Percentiles rank a stretch among this genome's conserved stretches.
These are phyloP conservation scores for Rhodofomes roseus DNA, from an alignment of 1,284 basidiomycete genomes.

Conservation along the genomic window DNA sequence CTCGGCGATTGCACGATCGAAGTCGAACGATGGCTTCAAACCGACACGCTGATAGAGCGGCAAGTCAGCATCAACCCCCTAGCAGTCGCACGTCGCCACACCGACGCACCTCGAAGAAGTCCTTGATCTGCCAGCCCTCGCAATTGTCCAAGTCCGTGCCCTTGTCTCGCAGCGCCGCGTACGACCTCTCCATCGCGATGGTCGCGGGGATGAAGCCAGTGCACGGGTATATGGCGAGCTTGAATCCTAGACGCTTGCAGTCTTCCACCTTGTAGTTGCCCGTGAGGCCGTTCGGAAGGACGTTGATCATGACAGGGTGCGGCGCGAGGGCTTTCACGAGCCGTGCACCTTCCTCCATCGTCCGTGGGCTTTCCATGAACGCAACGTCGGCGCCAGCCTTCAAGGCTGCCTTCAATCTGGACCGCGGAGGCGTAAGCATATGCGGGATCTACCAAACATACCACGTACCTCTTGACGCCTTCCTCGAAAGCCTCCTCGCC, in stretches of 20 bases:
- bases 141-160: slow-evolving; percentile 20
- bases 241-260: slow-evolving; percentile 23
- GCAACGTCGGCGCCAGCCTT: slow-evolving; percentile 23
- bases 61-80: neutral
- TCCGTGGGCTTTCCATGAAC: slow-evolving; percentile 24
- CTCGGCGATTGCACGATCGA: slow-evolving; percentile 18
- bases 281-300: slow-evolving; percentile 23
- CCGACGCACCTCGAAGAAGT: slow-evolving; percentile 20
- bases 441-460: neutral
- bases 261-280: slow-evolving; percentile 22
- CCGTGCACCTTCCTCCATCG: slow-evolving; percentile 17
- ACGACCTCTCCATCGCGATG: slow-evolving; percentile 22
- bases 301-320: slow-evolving; percentile 25
- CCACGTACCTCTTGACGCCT: slow-evolving; percentile 18
- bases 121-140: slow-evolving; percentile 22
- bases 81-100: neutral
- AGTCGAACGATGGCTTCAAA: slow-evolving; percentile 18
- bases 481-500: slow-evolving; percentile 23
- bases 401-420: slow-evolving; percentile 19
- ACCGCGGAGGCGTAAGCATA: neutral
- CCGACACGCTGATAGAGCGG: slow-evolving; percentile 15
- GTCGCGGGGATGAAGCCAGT: slow-evolving; percentile 24
- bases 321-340: slow-evolving; percentile 23
- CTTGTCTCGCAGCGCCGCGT: slow-evolving; percentile 19
- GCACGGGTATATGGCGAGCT: slow-evolving; percentile 23